These are phyloP conservation scores for Capsella bursapastoris DNA, from an alignment of 345 rosid genomes.

Conservation along the genomic window DNA sequence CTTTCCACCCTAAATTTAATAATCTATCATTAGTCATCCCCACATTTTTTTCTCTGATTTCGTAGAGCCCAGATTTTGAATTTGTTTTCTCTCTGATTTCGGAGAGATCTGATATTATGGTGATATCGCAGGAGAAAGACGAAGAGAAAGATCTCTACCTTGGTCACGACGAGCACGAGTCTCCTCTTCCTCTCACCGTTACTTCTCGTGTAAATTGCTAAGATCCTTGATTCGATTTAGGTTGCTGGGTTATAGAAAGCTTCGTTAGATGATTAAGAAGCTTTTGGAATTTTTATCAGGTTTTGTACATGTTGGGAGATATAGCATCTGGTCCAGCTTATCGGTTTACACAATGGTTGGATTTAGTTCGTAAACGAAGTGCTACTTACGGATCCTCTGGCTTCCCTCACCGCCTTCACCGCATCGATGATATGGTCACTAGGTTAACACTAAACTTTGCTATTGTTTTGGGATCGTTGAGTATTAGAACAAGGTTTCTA, in stretches of 20 bases:
- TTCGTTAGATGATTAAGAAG: background rate
- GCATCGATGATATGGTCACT: constrained; percentile 52
- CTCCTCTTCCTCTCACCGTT: constrained; percentile 84
- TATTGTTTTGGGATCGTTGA: constrained; percentile 4
- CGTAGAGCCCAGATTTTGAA: constrained; percentile 30
- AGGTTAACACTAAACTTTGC: constrained; percentile 33
- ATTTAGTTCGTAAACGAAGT: constrained; percentile 94
- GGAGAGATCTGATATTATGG: constrained; percentile 42
- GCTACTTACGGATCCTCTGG: constrained; percentile 78
- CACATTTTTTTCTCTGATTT: background rate
- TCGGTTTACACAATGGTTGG: constrained; percentile 95
- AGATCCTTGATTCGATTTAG: background rate
- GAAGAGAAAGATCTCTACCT: constrained; percentile 60
- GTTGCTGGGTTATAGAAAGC: background rate
- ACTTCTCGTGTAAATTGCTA: constrained; percentile 78
- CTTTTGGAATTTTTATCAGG: constrained; percentile 48
- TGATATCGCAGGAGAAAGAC: constrained; percentile 61
- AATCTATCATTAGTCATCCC: constrained; percentile 22
- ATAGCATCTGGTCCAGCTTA: constrained; percentile 82
- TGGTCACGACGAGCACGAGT: constrained; percentile 62
- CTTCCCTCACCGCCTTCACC: constrained; percentile 72
- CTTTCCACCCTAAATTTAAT: background rate
- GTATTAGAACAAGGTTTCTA: constrained; percentile 3
- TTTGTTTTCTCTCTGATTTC: constrained; percentile 9
- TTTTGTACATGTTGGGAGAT: constrained; percentile 98